These are phyloP conservation scores for Haplosporangium sp. DNA, from an alignment of 371 early-diverging fungal species.

Conservation along the genomic window DNA sequence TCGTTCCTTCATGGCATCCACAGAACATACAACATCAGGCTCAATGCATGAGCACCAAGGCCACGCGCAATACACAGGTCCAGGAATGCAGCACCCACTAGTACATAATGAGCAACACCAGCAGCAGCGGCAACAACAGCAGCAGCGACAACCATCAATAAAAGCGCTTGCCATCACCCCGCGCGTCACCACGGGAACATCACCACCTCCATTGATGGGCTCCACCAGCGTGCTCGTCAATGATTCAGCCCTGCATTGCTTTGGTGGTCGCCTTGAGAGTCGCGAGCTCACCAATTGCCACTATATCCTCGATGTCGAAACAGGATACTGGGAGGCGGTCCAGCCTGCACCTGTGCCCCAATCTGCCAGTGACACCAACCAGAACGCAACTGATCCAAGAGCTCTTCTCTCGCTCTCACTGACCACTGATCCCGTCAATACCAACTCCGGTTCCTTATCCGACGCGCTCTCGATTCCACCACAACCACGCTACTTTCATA, in stretches of 20 bases:
- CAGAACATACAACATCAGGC: neutral
- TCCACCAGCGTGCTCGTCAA: constrained; percentile 71
- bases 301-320: constrained; percentile 72
- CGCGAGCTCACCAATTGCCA: constrained; percentile 76
- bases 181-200: constrained; percentile 45
- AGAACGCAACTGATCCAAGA: constrained; percentile 11
- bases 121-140: neutral
- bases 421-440: constrained; percentile 45
- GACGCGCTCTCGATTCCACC: constrained; percentile 29
- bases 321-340: constrained; percentile 64
- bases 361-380: neutral
- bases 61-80: neutral
- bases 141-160: constrained; percentile 24
- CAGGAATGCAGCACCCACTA: neutral
- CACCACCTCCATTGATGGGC: constrained; percentile 80
- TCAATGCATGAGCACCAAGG: neutral
- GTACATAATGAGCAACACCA: neutral
- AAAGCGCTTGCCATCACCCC: constrained; percentile 51
- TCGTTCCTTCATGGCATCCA: too few species aligned
- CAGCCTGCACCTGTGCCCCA: constrained; percentile 8
- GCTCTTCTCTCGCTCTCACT: constrained; percentile 47
- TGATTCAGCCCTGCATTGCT: constrained; percentile 68
- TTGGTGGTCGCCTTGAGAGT: constrained; percentile 78
- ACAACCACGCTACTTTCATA: constrained; percentile 66
- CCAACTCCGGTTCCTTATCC: constrained; percentile 27